phyloP scores from a whole-genome alignment of 176 grass and related monocot genomes.

The Cocos nucifera region DNA sequence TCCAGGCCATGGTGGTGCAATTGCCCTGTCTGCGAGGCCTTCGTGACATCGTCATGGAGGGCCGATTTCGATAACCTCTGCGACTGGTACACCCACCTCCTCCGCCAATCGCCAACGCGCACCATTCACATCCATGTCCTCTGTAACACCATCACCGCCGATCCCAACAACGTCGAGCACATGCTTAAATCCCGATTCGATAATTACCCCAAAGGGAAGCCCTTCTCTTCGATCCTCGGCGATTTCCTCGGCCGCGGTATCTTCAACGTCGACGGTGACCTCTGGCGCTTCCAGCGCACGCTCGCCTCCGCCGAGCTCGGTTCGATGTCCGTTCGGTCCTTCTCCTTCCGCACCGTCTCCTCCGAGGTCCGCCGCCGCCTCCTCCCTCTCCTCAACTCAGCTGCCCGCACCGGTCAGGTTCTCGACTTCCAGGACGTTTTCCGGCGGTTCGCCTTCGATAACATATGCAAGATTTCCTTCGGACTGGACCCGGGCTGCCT shows the following conservation, averaged over 20 bases:
- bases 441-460: constrained; percentile 64
- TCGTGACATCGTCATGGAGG: constrained; percentile 71
- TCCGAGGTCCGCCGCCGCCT: constrained; percentile 54
- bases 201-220: constrained; percentile 74
- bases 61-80: constrained; percentile 63
- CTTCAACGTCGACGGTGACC: constrained; percentile 71
- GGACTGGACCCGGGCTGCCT: constrained; percentile 64
- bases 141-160: constrained; percentile 54
- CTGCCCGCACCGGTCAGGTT: constrained; percentile 14
- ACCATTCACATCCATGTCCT: constrained; percentile 86
- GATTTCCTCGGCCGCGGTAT: constrained; percentile 79
- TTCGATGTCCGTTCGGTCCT: constrained; percentile 31
- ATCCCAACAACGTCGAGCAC: constrained; percentile 59
- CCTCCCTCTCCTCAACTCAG: constrained; percentile 51
- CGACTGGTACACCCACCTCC: constrained; percentile 87
- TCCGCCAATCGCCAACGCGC: constrained; percentile 41
- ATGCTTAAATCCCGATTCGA: constrained; percentile 56
- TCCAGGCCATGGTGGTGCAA: constrained; percentile 61
- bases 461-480: constrained; percentile 76
- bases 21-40: constrained; percentile 53
- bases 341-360: constrained; percentile 30
- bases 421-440: constrained; percentile 71
- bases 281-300: constrained; percentile 70
- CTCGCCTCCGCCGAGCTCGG: constrained; percentile 48
- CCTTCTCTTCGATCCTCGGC: constrained; percentile 64